Percentiles rank a stretch among this genome's conserved stretches.
These are phyloP conservation scores for Pestalotiopsis sp. DNA, from an alignment of 2,329 filamentous ascomycete species.

Conservation along the genomic window DNA sequence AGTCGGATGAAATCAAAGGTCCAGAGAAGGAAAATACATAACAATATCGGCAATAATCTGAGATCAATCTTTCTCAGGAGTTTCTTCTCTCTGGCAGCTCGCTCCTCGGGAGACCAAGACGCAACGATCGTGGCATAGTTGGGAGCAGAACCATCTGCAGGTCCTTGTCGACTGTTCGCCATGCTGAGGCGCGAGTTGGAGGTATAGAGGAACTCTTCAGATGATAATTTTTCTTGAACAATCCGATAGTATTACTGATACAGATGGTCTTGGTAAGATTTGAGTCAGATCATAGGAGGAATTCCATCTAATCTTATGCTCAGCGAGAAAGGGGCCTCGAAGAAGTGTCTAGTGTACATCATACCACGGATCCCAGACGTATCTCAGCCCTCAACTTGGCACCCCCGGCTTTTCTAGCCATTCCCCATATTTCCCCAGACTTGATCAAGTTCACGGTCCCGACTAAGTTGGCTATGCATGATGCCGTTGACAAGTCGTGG, in stretches of 20 bases:
- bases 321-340: not conserved
- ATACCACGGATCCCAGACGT: not conserved
- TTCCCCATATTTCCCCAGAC: not conserved
- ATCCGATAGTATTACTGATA: too few species aligned
- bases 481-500: not conserved
- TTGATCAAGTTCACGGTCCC: not conserved
- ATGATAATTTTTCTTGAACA: too few species aligned
- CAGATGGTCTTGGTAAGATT: not conserved
- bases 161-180: not conserved
- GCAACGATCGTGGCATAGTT: conserved; percentile 24
- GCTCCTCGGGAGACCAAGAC: conserved; percentile 36
- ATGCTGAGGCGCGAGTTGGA: not conserved
- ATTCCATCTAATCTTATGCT: not conserved
- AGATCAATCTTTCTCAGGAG: conserved; percentile 61
- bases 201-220: too few species aligned
- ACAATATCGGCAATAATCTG: conserved; percentile 58
- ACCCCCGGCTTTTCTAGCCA: not conserved
- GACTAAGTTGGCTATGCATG: not conserved
- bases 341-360: not conserved
- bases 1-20: not conserved
- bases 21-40: conserved; percentile 26
- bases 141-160: not conserved
- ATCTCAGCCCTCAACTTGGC: not conserved
- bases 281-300: not conserved
- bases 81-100: conserved; percentile 47